Evolutionary conservation across 345 rosid genomes (phyloP).

Genomic region (Pistacia integerrima): DNA sequence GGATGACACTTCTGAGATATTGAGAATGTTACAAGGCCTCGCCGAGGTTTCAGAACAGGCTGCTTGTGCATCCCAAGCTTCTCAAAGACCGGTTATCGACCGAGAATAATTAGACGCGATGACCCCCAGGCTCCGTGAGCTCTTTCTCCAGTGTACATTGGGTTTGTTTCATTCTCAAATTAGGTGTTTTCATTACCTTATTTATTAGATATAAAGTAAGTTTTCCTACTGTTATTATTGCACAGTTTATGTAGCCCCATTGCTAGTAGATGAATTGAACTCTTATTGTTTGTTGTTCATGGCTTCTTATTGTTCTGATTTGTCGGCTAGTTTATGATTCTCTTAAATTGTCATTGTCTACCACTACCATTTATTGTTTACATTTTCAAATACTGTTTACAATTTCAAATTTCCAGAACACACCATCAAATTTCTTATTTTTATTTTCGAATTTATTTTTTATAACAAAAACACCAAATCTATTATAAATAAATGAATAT

Average conservation of each 20-base stretch:
- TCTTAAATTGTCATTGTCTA: neutral
- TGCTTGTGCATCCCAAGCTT: conserved; percentile 17
- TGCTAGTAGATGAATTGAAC: neutral
- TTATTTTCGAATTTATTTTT: no score
- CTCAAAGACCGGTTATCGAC: conserved; percentile 1
- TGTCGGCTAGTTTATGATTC: neutral
- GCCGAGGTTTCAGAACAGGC: conserved; percentile 49
- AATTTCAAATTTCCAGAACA: no score
- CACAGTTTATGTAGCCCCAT: neutral
- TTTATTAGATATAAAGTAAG: neutral
- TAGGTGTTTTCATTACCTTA: neutral
- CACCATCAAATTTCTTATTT: no score
- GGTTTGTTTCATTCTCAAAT: neutral
- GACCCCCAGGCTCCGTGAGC: neutral
- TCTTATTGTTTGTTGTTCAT: conserved; percentile 6
- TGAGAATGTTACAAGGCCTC: conserved; percentile 73
- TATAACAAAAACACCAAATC: no score
- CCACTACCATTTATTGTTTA: no score
- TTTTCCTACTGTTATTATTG: neutral
- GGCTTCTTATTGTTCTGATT: neutral
- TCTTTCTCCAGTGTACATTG: neutral
- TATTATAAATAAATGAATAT: no score
- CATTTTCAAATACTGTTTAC: no score
- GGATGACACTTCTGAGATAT: conserved; percentile 77
- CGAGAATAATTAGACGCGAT: conserved; percentile 2